Percentiles rank a stretch among this genome's conserved stretches.
Conservation (phyloP, 257 asterid species). For the Thymus mandschuricus region DNA sequence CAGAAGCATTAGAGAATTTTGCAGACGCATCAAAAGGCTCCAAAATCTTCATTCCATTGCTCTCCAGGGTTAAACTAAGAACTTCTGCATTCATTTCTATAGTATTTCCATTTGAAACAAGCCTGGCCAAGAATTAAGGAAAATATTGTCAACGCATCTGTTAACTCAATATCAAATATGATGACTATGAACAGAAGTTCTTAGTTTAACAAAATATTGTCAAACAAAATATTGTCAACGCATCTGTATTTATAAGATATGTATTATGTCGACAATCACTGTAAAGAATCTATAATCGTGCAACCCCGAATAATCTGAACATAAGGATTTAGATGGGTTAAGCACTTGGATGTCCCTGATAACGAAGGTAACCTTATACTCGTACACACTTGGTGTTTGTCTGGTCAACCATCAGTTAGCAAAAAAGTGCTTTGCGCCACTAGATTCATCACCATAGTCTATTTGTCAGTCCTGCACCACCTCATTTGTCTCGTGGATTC, state of each 20-base stretch:
- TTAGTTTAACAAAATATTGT: not conserved
- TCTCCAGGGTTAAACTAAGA: conserved; percentile 90
- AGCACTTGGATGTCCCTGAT: no score
- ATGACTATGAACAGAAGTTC: not conserved
- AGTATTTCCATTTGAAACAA: conserved; percentile 74
- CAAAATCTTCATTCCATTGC: conserved; percentile 91
- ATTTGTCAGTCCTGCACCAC: no score
- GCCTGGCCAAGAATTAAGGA: conserved; percentile 56
- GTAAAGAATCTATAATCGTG: not conserved
- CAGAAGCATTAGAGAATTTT: conserved; percentile 66
- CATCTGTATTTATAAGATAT: not conserved
- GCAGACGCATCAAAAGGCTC: conserved; percentile 91
- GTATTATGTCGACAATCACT: not conserved
- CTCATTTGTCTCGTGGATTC: no score
- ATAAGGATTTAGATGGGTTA: no score
- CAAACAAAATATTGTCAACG: conserved; percentile 1
- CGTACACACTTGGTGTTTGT: no score
- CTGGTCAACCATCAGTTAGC: no score
- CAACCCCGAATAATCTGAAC: no score
- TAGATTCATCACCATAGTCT: no score
- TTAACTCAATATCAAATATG: conserved; percentile 2
- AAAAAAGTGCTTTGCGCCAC: no score
- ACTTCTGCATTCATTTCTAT: conserved; percentile 69
- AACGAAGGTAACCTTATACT: no score
- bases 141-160: conserved; percentile 4